These are phyloP conservation scores for Solioccasus polychromus DNA, from an alignment of 768 basidiomycete genomes.

Conservation along the genomic window DNA sequence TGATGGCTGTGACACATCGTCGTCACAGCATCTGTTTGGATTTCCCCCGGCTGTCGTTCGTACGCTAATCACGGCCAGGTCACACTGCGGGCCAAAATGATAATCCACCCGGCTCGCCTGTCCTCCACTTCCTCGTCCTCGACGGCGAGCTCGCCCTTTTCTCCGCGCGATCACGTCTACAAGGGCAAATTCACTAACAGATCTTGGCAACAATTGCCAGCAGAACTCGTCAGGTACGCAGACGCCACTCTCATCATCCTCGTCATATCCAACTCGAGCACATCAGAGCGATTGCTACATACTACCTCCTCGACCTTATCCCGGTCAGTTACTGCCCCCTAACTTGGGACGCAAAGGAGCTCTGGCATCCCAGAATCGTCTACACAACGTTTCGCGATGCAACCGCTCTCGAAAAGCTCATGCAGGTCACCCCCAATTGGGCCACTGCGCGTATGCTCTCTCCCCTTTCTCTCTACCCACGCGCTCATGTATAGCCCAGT, in stretches of 20 bases:
- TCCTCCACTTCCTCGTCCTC: slow-evolving; percentile 15
- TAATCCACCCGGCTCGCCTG: slow-evolving; percentile 22
- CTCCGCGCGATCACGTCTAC: slow-evolving; percentile 35
- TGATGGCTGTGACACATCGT: slow-evolving; percentile 26
- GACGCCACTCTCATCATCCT: slow-evolving; percentile 28
- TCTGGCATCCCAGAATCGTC: slow-evolving; percentile 62
- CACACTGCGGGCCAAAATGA: slow-evolving; percentile 36
- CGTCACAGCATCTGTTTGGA: slow-evolving; percentile 31
- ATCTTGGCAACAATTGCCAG: slow-evolving; percentile 61
- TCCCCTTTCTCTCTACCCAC: neutral
- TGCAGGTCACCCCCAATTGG: slow-evolving; percentile 64
- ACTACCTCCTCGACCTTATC: slow-evolving; percentile 52
- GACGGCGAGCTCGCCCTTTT: slow-evolving; percentile 4
- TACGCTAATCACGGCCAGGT: slow-evolving; percentile 37
- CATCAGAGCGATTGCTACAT: slow-evolving; percentile 37
- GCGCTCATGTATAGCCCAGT: slow-evolving; percentile 40
- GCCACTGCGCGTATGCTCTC: slow-evolving; percentile 50
- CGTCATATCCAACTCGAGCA: neutral
- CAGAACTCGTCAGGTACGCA: slow-evolving; percentile 58
- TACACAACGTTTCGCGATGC: slow-evolving; percentile 64
- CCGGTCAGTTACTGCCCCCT: slow-evolving; percentile 44
- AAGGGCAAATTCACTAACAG: slow-evolving; percentile 57
- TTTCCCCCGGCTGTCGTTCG: slow-evolving; percentile 36
- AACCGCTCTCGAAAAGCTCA: slow-evolving; percentile 55
- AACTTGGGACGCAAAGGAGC: slow-evolving; percentile 46